Evolutionary conservation across 1,284 basidiomycete genomes (phyloP), one percentile per base, ranked within the genome.

Genomic region (Tylopilus microsporus): DNA sequence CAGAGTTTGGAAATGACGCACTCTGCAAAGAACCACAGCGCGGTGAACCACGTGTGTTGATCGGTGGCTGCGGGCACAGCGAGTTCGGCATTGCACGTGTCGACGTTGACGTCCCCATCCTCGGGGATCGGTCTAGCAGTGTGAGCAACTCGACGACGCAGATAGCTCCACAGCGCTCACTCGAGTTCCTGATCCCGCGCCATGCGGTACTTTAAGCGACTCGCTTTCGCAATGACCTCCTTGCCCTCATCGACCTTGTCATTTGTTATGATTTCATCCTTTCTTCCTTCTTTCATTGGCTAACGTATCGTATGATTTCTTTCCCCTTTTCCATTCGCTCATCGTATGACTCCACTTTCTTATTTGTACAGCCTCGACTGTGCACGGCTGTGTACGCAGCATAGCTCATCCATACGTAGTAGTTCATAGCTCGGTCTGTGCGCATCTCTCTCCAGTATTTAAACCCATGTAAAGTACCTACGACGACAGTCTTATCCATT

Each of bases 11-110:
- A 49, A 30, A 37, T 5, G 37, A 73, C 83, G 67, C 78, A 97
- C 85, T 98, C 96, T 60, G 94, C 92, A 70, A 83, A 98, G 15
- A 99, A 80, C 94, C 95, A 98, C 5, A 94, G 91, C 10, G 91
- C 86, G 2, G 83, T 89, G 70, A 94, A 94, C 96, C 96, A 99
- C 0, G 87, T 91, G 64, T 87, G 80, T 61, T 83, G 80, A 2
- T 79, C 76, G 2, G 78, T 72, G 13, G 76, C 68, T 1, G 73
- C 75, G 3, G 90, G 77, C 1, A 73, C 70, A 3, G 74, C 74
- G 13, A 98, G 77, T 63, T 91, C 87, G 0, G 76, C 69, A 64
- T 98, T 97, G 75, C 94, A 97, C 25, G 81, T 75, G 0, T 81
- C 78, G 3, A 83, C 75, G 58, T 85, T 82, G 18, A 84, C 74